Percentiles rank a stretch among this genome's conserved stretches.
phyloP scores from a whole-genome alignment of 2,329 filamentous ascomycete genomes.

The Phaeosphaeriaceae sp. region DNA sequence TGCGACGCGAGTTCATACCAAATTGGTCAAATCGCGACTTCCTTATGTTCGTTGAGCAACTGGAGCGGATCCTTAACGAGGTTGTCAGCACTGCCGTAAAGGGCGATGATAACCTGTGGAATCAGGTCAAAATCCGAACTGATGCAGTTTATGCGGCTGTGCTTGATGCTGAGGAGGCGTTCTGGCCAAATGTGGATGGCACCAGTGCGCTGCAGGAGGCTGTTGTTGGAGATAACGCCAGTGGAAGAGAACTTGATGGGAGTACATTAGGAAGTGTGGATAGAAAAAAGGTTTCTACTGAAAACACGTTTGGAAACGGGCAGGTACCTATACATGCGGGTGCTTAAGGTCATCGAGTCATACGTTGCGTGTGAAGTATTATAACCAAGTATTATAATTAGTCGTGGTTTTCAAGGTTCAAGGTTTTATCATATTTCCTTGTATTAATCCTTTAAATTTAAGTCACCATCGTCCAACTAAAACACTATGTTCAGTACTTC shows the following conservation, averaged over 20 bases:
- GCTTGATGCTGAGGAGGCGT: conserved; percentile 42
- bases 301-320: neutral
- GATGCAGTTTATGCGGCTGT: conserved; percentile 33
- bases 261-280: conserved; percentile 3
- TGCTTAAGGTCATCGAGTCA: neutral
- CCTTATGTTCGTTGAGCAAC: conserved; percentile 61
- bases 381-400: neutral
- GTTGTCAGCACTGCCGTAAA: conserved; percentile 29
- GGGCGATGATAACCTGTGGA: conserved; percentile 26
- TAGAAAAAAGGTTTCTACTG: neutral
- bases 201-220: conserved; percentile 9
- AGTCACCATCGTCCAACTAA: too few relatives aligned
- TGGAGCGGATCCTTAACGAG: conserved; percentile 63
- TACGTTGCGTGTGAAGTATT: too few relatives aligned
- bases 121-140: conserved; percentile 28
- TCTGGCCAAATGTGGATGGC: conserved; percentile 36
- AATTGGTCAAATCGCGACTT: conserved; percentile 73
- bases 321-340: neutral
- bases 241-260: conserved; percentile 7
- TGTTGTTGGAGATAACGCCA: neutral
- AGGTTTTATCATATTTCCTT: too few relatives aligned
- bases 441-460: too few relatives aligned
- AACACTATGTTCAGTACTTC: too few relatives aligned
- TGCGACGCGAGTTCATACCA: conserved; percentile 69
- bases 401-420: too few relatives aligned